Base-by-base conservation (phyloP, 1,284 basidiomycete genomes). In the Erythrobasidium hasegawianum region DNA sequence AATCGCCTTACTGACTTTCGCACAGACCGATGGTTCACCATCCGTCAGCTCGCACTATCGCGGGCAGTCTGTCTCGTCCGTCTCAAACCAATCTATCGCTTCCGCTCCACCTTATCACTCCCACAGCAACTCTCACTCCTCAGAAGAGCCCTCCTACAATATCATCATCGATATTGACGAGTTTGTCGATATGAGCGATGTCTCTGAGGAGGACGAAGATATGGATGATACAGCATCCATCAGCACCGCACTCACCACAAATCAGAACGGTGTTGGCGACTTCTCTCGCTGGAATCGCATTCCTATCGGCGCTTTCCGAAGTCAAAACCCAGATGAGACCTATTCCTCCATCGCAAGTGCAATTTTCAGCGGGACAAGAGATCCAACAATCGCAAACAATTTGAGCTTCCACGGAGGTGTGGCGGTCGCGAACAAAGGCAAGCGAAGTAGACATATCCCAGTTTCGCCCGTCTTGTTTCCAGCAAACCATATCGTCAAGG, bases 301-400 rank as follows among this genome's bases (percentile, higher is more conserved):
- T 29, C 74, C 74, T 4, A 75, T 75, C 41, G 73, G 73, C 41
- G 73, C 74, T 3, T 75, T 73, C 69, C 57, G 74, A 27, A 52
- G 68, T 13, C 47, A 59, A 20, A 69, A 59, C 18, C 64, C 57
- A 24, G 47, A 58, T 33, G 55, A 26, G 22, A 49, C 40, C 8
- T 65, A 49, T 38, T 45, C 62, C 16, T 53, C 27, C 40, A 20
- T 65, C 3, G 62, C 62, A 22, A 57, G 20, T 40, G 62, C 62
- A 33, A 45, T 65, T 14, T 65, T 65, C 29, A 57, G 56, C 45
- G 56, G 62, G 16, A 53, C 55, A 7, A 14, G 62, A 14, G 56
- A 65, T 26, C 62, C 62, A 2, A 40, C 45, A n/a, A 52, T 33
- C 10, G 55, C 62, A 1, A 27, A 41, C 38, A 27, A 47, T 16